Evolutionary conservation across 1,139 yeast genomes (phyloP), one percentile per base, ranked within the genome.

Genomic region (Neolecta irregularis): DNA sequence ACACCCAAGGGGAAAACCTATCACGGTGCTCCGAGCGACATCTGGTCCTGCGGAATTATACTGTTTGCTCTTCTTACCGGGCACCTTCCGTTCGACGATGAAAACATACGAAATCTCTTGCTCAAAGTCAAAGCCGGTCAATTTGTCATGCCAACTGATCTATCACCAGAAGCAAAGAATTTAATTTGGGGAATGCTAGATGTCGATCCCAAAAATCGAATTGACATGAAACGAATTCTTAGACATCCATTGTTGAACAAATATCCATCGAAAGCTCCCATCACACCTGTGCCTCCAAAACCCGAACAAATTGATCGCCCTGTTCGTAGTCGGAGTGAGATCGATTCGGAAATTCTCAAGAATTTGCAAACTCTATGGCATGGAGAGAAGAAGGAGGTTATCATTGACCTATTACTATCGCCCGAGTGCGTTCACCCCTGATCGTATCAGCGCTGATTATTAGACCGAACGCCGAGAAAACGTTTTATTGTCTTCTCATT

Each of bases 11-110:
- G 98, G 32, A 71, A 76, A 45, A 79, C 73, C 42, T 88, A 88
- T 54, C 96, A 88, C 53, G 98, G 98, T 11, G 88, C 93, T 13
- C 95, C 94, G 20, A 75, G 92, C 25, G 99, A 88, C 56, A 88
- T 88, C 36, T 88, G 99, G 99, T 83, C 95, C 7, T 88, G 98
- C 58, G 98, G 98, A 45, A 81, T 88, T 46, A 88, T 88, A 37
- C 61, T 88, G 35, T 88, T 81, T 60, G 98, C 98, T 1, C 62
- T 88, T 36, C 64, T 88, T 38, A 85, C 96, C 0, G 98, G 98
- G 24, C 88, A 88, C 55, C 63, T 88, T 43, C 98, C 98, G 1
- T 91, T 91, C 55, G 98, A 88, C 57, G 96, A 88, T 56, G 96
- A 83, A 49, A 83, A 83, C 54, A 83, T 88, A 46, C 67, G 96